Conservation (phyloP, 495 filamentous ascomycete species). For the Pseudevernia furfuracea region DNA sequence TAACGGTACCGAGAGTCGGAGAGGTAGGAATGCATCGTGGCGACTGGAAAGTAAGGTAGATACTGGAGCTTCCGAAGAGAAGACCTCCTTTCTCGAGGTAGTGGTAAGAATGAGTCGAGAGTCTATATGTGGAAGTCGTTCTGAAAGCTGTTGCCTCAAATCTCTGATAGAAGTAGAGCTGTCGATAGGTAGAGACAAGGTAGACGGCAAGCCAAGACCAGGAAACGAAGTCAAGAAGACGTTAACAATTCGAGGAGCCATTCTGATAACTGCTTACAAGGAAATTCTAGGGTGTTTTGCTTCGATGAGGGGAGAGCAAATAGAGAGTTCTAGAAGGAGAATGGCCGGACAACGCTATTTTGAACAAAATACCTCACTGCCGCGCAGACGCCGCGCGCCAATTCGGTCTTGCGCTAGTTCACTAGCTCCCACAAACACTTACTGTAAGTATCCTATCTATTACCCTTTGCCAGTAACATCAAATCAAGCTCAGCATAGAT, state of each 20-base stretch:
- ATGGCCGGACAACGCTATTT: no score
- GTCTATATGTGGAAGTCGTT: slow-evolving; percentile 50
- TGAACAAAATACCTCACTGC: no score
- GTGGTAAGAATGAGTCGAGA: slow-evolving; percentile 70
- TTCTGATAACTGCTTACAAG: slow-evolving; percentile 15
- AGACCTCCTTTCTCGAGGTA: slow-evolving; percentile 63
- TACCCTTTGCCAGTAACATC: background rate
- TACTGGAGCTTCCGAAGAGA: slow-evolving; percentile 31
- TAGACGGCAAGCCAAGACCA: slow-evolving; percentile 71
- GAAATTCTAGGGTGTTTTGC: no score
- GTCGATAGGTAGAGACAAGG: slow-evolving; percentile 55
- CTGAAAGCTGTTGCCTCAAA: slow-evolving; percentile 53
- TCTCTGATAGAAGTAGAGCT: slow-evolving; percentile 53
- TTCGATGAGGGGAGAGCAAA: no score
- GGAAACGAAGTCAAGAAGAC: slow-evolving; percentile 75
- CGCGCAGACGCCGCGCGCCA: no score
- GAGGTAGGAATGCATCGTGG: slow-evolving; percentile 62
- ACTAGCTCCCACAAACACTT: slow-evolving; percentile 6
- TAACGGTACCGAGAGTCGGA: slow-evolving; percentile 67
- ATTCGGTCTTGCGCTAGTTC: background rate
- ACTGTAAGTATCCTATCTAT: no score
- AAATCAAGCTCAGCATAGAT: slow-evolving; percentile 29
- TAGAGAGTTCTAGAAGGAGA: no score
- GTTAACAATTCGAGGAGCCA: slow-evolving; percentile 55
- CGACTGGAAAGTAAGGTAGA: slow-evolving; percentile 47